Base-by-base conservation (phyloP, 169 alveolate species). In the Eimeria sp. region DNA sequence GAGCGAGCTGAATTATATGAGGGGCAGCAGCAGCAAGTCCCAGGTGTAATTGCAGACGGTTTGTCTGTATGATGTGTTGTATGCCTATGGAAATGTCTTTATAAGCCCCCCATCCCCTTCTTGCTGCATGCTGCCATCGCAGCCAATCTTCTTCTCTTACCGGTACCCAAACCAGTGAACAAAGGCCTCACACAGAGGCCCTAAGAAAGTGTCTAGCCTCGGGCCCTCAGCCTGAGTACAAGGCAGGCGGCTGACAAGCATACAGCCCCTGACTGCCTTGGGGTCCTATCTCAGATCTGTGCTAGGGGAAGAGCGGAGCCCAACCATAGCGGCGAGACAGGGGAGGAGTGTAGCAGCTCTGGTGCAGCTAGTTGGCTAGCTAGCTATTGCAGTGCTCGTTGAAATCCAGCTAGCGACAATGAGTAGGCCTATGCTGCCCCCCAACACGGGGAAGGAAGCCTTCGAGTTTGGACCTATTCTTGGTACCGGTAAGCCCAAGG, bases 361-460 rank as follows among this genome's bases (percentile, higher is more conserved):
- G 25, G 33, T 68, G 78, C 78, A 68, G 78, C 78, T 33, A 33
- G 49, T 11, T 30, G 58, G 54, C 54, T 80, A 76, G 85, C 25
- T 25, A 64, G 74, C 60, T 27, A 43, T 2, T 76, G 56, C 56
- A 49, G 62, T 13, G 13, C 40, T 10, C 30, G 43, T 76, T 46
- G 13, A 76, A 37, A 27, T 72, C 72, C 37, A 85, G 37, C 77
- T 33, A 85, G 60, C 62, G 37, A 90, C 43, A 76, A 90, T 90
- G 95, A 62, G 98, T 97, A 97, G 98, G 98, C 89, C 99, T 97
- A 88, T 99, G 99, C 82, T 97, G 98, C 96, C 96, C 74, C 90
- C 90, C 62, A 90, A 90, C 25, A 91, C 96, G 77, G 96, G 96
- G 89, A 91, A 91, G 91, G 96, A 91, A 16, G 96, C 96, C 4